Conservation (phyloP, 179 eudicot species). For the Dionaea muscipula region DNA sequence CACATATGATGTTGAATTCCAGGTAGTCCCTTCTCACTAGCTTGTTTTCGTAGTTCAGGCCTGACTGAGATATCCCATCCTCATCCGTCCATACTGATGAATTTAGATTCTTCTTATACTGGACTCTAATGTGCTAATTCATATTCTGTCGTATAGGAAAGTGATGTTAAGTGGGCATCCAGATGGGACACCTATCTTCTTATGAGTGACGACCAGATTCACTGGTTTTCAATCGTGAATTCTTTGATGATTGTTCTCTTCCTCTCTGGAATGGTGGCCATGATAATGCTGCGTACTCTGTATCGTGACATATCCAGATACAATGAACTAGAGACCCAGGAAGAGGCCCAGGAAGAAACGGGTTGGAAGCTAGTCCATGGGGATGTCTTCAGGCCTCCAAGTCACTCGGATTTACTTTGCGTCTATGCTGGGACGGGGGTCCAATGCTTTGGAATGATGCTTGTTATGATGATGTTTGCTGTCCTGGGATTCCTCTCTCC, state of each 20-base stretch:
- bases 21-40: constrained; percentile 14
- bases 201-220: constrained; percentile 29
- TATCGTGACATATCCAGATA: constrained; percentile 45
- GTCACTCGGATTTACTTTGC: constrained; percentile 29
- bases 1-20: constrained; percentile 38
- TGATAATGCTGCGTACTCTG: constrained; percentile 46
- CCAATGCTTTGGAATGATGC: constrained; percentile 38
- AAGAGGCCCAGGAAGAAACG: constrained; percentile 35
- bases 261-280: constrained; percentile 50
- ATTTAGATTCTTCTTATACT: not conserved
- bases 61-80: not conserved
- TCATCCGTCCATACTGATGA: not conserved
- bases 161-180: constrained; percentile 33
- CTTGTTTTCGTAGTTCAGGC: not conserved
- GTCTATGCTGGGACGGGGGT: constrained; percentile 47
- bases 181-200: constrained; percentile 34
- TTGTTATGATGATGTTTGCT: constrained; percentile 39
- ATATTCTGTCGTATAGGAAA: constrained; percentile 19
- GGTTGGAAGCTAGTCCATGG: constrained; percentile 37
- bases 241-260: constrained; percentile 45
- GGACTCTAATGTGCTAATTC: not conserved
- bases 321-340: constrained; percentile 38
- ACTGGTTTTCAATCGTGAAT: constrained; percentile 39
- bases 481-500: constrained; percentile 44
- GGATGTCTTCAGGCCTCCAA: constrained; percentile 38